These are phyloP conservation scores for Prillingera fragicola DNA, from an alignment of 1,284 basidiomycete species.

Conservation along the genomic window DNA sequence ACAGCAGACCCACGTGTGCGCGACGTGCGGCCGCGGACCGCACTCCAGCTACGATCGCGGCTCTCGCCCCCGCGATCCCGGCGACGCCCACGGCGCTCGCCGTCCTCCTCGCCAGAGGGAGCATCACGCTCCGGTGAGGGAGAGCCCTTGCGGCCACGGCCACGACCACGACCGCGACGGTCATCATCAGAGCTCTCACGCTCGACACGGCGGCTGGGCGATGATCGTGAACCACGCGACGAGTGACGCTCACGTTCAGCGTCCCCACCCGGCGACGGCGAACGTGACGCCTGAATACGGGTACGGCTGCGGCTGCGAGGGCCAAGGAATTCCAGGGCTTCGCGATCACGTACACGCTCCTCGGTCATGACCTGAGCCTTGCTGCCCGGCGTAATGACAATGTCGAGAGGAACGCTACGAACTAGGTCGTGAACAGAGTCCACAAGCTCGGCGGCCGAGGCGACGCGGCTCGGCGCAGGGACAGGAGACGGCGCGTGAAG, in stretches of 20 bases:
- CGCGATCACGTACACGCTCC: slow-evolving; percentile 24
- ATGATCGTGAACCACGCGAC: not conserved
- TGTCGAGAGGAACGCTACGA: slow-evolving; percentile 42
- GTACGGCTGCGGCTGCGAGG: slow-evolving; percentile 8
- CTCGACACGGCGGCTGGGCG: slow-evolving; percentile 19
- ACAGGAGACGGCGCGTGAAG: slow-evolving; percentile 18
- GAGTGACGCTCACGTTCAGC: not conserved
- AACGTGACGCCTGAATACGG: slow-evolving; percentile 6
- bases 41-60: slow-evolving; percentile 18
- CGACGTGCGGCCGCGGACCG: slow-evolving; percentile 10
- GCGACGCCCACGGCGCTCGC: slow-evolving; percentile 14
- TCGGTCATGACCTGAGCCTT: slow-evolving; percentile 14
- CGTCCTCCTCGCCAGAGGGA: slow-evolving; percentile 1
- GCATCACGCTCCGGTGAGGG: not conserved
- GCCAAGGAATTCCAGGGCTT: slow-evolving; percentile 17
- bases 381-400: slow-evolving; percentile 25
- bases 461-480: slow-evolving; percentile 16
- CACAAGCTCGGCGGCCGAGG: slow-evolving; percentile 7
- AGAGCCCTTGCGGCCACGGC: not conserved
- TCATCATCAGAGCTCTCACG: slow-evolving; percentile 9
- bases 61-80: slow-evolving; percentile 13
- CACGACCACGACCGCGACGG: slow-evolving; percentile 4
- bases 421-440: slow-evolving; percentile 29
- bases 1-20: slow-evolving; percentile 8
- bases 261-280: slow-evolving; percentile 6